Percentiles rank a stretch among this genome's conserved stretches.
phyloP scores from a whole-genome alignment of 345 rosid species.

The Abelmoschus esculentus region DNA sequence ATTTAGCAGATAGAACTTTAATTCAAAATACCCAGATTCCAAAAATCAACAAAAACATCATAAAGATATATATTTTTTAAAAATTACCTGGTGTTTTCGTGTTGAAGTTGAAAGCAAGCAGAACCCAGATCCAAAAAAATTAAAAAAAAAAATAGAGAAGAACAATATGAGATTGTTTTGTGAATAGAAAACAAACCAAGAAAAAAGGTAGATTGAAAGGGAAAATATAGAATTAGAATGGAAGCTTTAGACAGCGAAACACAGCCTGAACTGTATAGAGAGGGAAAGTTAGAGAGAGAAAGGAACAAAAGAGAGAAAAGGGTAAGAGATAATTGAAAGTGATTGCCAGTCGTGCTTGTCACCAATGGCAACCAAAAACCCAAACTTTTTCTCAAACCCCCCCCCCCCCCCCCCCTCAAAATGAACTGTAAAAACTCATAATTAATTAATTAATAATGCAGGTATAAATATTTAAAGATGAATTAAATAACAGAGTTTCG shows the following conservation, averaged over 20 bases:
- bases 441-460: slow-evolving; percentile 4
- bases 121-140: slow-evolving; percentile 55
- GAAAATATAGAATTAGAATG: not conserved
- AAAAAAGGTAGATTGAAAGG: slow-evolving; percentile 18
- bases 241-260: slow-evolving; percentile 26
- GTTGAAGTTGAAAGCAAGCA: slow-evolving; percentile 15
- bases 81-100: slow-evolving; percentile 30
- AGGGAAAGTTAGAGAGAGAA: slow-evolving; percentile 27
- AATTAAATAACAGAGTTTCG: not conserved
- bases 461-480: not conserved
- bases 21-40: slow-evolving; percentile 12
- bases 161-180: slow-evolving; percentile 11
- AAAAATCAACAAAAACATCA: slow-evolving; percentile 7
- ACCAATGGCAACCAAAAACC: slow-evolving; percentile 58
- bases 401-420: no score
- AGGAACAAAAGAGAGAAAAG: slow-evolving; percentile 2
- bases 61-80: not conserved
- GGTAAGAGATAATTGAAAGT: slow-evolving; percentile 38
- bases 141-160: not conserved
- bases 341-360: slow-evolving; percentile 96
- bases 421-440: slow-evolving; percentile 23
- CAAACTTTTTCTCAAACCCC: no score
- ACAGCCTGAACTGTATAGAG: slow-evolving; percentile 18
- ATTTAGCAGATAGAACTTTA: slow-evolving; percentile 11
- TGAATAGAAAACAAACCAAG: slow-evolving; percentile 11